Base-by-base conservation (phyloP, 768 basidiomycete species). In the Sarcomyxa edulis region DNA sequence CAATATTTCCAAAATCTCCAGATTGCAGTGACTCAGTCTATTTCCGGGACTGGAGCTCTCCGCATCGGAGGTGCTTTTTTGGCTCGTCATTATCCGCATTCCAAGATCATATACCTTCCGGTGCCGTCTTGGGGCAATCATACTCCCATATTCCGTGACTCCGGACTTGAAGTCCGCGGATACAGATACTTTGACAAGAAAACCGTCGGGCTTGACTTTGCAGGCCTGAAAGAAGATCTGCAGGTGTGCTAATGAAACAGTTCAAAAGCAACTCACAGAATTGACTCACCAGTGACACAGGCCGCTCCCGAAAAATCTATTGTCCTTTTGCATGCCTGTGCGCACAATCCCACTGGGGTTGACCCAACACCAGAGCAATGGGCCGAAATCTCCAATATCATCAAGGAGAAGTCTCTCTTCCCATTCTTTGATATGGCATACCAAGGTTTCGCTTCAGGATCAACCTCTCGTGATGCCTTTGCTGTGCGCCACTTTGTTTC, bases 381-480 rank as follows among this genome's bases (percentile, higher is more conserved):
- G 96, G 74, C 72, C 44, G 77, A 88, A 59, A 81, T 99, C 45
- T 91, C 88, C 29, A 76, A 91, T 51, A 69, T 98, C 43, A 64
- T 95, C 50, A 81, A 88, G 55, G 85, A 91, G 68, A 89, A 78
- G 70, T 78, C 81, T 47, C 76, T 95, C 51, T 95, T 97, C 81
- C 88, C 95, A 37, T 92, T 97, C 80, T 97, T 98, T 61, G 96
- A 99, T 65, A 97, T 97, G 93, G 95, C 96, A 11, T 99, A 99
- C 71, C 92, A 96, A 64, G 96, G 96, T 36, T 99, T 99, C 60
- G 95, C 96, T 24, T 96, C 94, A 16, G 96, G 96, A 35, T 81
- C 82, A 36, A 92, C 90, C 48, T 60, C 81, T 48, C 81, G 80
- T 40, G 96, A 99, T 55, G 96, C 95, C 8, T 94, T 90, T 61